Conservation (phyloP, 108 stramenopile genomes). For the Nitzschia sp. region DNA sequence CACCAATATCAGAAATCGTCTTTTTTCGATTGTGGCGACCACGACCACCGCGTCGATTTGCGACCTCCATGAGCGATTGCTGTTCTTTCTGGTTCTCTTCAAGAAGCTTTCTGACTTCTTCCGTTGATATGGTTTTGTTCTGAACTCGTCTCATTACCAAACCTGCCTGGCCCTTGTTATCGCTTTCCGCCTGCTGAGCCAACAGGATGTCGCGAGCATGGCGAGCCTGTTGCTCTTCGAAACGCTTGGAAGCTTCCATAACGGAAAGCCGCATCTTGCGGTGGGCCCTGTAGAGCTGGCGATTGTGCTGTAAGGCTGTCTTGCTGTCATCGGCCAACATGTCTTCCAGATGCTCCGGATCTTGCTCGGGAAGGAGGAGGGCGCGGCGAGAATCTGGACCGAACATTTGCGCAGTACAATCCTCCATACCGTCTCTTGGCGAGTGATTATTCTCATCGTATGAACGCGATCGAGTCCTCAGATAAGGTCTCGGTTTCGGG, state of each 20-base stretch:
- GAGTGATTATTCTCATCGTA: slow-evolving; percentile 45
- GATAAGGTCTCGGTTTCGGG: slow-evolving; percentile 24
- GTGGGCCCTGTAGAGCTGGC: slow-evolving; percentile 74
- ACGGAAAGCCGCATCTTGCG: slow-evolving; percentile 83
- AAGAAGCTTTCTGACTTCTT: slow-evolving; percentile 62
- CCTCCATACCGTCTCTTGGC: slow-evolving; percentile 13
- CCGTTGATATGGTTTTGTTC: slow-evolving; percentile 64
- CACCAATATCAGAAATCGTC: slow-evolving; percentile 79
- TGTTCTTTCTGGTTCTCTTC: slow-evolving; percentile 61
- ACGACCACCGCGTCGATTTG: slow-evolving; percentile 72
- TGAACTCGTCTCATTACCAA: slow-evolving; percentile 84
- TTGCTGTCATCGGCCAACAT: slow-evolving; percentile 45
- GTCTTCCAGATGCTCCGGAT: slow-evolving; percentile 38
- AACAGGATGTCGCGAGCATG: slow-evolving; percentile 63
- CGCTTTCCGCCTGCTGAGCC: slow-evolving; percentile 42
- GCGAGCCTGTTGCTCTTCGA: slow-evolving; percentile 79
- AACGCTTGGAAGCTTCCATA: slow-evolving; percentile 81
- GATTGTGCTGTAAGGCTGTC: slow-evolving; percentile 68
- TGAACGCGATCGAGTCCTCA: slow-evolving; percentile 40
- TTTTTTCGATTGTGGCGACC: slow-evolving; percentile 72
- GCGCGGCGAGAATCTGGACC: slow-evolving; percentile 60
- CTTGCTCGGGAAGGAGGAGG: slow-evolving; percentile 69
- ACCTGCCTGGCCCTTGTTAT: slow-evolving; percentile 45
- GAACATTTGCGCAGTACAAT: slow-evolving; percentile 17
- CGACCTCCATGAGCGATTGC: slow-evolving; percentile 65